Conservation (phyloP, 257 asterid species). For the Solanum raphanifolium region DNA sequence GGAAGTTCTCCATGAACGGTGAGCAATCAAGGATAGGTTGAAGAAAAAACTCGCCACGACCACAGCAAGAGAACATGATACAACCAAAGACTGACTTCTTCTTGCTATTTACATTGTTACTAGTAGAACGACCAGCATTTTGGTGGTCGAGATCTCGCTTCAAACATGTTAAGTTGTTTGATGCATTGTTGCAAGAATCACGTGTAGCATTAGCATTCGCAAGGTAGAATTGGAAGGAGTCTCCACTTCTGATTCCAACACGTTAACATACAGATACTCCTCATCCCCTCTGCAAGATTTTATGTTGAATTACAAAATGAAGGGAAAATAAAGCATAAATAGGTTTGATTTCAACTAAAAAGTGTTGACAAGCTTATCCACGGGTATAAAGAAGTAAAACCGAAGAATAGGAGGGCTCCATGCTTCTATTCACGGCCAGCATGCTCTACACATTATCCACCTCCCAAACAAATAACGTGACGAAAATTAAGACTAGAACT, state of each 20-base stretch:
- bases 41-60: conserved; percentile 55
- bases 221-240: conserved; percentile 47
- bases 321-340: neutral
- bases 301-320: neutral
- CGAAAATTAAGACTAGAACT: neutral
- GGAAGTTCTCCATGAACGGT: conserved; percentile 61
- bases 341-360: neutral
- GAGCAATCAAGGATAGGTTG: conserved; percentile 28
- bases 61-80: conserved; percentile 55
- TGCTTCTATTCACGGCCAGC: neutral
- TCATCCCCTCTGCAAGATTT: conserved; percentile 51
- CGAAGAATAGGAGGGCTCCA: neutral
- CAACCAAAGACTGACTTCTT: conserved; percentile 50
- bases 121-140: neutral
- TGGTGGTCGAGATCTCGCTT: neutral
- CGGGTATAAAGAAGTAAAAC: neutral
- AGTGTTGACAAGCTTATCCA: neutral
- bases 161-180: conserved; percentile 29
- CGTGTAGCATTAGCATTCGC: conserved; percentile 46
- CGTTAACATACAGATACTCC: conserved; percentile 54
- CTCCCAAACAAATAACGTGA: neutral
- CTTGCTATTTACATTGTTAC: conserved; percentile 1
- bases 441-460: neutral
- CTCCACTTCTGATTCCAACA: conserved; percentile 58
- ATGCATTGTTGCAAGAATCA: conserved; percentile 25